Conservation (phyloP, 352 stramenopile genomes). For the Globisporangium cystogenes region DNA sequence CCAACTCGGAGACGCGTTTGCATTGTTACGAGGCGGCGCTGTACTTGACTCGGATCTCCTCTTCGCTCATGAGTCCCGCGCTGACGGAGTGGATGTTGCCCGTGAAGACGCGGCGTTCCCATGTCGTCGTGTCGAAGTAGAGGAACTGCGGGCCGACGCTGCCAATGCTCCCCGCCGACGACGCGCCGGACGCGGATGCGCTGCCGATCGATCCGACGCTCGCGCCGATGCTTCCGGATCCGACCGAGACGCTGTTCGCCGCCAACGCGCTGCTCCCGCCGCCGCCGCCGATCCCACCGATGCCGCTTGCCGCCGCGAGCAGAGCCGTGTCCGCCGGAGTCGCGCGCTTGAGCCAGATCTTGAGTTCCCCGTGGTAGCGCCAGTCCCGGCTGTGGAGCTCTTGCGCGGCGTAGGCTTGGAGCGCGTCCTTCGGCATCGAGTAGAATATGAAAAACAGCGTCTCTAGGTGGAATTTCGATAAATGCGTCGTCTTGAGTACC, state of each 20-base stretch:
- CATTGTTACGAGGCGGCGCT: conserved; percentile 67
- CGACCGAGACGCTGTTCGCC: conserved; percentile 17
- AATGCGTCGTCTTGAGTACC: conserved; percentile 96
- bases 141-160: conserved; percentile 84
- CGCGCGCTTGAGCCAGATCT: conserved; percentile 95
- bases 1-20: conserved; percentile 1
- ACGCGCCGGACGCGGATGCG: conserved; percentile 20
- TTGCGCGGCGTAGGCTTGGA: conserved; percentile 90
- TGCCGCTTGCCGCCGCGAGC: conserved; percentile 20
- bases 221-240: conserved; percentile 23
- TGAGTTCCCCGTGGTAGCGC: conserved; percentile 96
- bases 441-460: conserved; percentile 99
- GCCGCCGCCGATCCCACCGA: conserved; percentile 1
- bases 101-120: conserved; percentile 92
- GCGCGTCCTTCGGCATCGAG: conserved; percentile 96
- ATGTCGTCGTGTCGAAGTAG: conserved; percentile 94
- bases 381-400: conserved; percentile 94
- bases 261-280: conserved; percentile 8
- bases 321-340: conserved; percentile 56
- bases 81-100: conserved; percentile 87
- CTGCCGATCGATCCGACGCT: conserved; percentile 72
- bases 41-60: conserved; percentile 96
- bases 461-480: conserved; percentile 98
- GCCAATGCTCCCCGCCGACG: conserved; percentile 6
- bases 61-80: conserved; percentile 87